These are phyloP conservation scores for Clonostachys chloroleuca DNA, from an alignment of 2,329 filamentous ascomycete genomes.

Conservation along the genomic window DNA sequence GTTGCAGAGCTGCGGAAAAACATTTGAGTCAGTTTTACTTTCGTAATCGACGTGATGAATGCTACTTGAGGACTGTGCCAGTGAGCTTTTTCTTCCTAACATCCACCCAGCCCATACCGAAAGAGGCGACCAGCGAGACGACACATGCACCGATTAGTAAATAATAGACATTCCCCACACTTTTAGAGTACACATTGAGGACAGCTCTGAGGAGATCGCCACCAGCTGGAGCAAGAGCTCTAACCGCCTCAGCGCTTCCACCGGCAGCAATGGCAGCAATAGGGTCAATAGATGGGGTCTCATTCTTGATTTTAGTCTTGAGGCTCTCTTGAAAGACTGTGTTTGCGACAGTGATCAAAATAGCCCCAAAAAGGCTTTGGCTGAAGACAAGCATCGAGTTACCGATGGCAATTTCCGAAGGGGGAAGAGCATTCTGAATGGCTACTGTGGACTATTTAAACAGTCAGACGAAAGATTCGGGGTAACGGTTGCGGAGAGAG, in stretches of 20 bases:
- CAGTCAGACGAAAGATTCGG: no score
- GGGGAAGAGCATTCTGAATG: conserved; percentile 4
- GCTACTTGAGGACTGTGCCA: no score
- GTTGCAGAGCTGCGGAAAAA: no score
- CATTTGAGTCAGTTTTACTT: no score
- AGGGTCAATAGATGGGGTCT: conserved; percentile 2
- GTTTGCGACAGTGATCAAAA: conserved; percentile 27
- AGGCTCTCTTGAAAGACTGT: conserved; percentile 7
- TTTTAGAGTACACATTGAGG: conserved; percentile 3
- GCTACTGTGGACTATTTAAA: conserved; percentile 2
- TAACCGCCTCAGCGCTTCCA: conserved; percentile 33
- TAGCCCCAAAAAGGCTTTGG: conserved; percentile 37
- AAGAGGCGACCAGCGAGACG: conserved; percentile 1
- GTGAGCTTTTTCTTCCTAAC: conserved; percentile 1
- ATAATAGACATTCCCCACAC: conserved; percentile 6
- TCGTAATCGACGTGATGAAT: no score
- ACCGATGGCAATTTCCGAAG: conserved; percentile 2
- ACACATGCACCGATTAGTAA: conserved; percentile 3
- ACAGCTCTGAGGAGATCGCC: conserved; percentile 13
- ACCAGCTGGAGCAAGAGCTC: conserved; percentile 22
- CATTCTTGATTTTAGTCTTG: neutral
- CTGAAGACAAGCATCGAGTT: conserved; percentile 16
- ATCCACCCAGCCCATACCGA: conserved; percentile 11
- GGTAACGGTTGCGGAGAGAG: neutral
- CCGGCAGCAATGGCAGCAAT: conserved; percentile 20